Conservation (phyloP, 768 basidiomycete species). For the Naematelia encephala region DNA sequence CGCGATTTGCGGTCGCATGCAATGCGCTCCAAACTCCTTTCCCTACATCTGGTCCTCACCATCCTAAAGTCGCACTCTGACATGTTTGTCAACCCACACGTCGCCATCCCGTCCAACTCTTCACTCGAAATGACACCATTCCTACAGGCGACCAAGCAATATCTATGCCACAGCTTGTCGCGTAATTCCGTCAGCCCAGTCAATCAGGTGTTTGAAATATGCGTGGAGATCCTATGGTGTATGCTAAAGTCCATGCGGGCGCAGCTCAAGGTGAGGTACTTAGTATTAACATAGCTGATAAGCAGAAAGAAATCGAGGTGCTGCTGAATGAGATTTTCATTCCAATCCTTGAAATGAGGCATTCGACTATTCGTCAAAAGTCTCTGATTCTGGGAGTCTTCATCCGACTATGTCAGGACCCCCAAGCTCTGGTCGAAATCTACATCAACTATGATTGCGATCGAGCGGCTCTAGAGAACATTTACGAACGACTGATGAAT, state of each 20-base stretch:
- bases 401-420: conserved; percentile 87
- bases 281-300: conserved; percentile 4
- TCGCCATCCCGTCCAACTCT: conserved; percentile 89
- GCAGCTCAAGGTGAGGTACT: conserved; percentile 74
- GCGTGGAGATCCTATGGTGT: conserved; percentile 98
- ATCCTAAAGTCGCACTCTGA: conserved; percentile 88
- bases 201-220: conserved; percentile 93
- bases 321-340: conserved; percentile 98
- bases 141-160: conserved; percentile 90
- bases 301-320: conserved; percentile 97
- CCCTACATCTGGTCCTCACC: conserved; percentile 87
- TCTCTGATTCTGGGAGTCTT: conserved; percentile 78
- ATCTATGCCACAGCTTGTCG: conserved; percentile 86
- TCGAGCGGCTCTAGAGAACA: conserved; percentile 87
- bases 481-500: conserved; percentile 97
- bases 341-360: conserved; percentile 96
- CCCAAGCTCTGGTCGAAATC: conserved; percentile 94
- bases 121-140: conserved; percentile 84
- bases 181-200: conserved; percentile 94
- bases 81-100: conserved; percentile 77
- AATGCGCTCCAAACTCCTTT: conserved; percentile 93
- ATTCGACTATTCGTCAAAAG: conserved; percentile 91
- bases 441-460: conserved; percentile 99
- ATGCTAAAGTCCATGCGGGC: conserved; percentile 90
- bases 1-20: conserved; percentile 93